phyloP scores from a whole-genome alignment of 2,329 filamentous ascomycete genomes.

The Pestalotiopsis sp. region DNA sequence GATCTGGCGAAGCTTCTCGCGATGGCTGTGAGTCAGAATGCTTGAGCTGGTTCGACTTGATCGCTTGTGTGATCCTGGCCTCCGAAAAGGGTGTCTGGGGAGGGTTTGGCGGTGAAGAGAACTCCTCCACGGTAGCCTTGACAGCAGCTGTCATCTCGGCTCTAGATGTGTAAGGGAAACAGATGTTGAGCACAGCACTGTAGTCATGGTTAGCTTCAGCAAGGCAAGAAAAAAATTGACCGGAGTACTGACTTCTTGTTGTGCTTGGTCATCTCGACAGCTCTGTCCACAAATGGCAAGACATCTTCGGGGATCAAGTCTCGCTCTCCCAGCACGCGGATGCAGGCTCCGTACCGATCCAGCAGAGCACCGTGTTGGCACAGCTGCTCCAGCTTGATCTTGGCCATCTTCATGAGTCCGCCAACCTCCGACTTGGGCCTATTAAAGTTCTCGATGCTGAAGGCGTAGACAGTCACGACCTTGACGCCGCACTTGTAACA shows the following conservation, averaged over 20 bases:
- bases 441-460: constrained; percentile 99
- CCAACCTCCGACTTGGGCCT: constrained; percentile 95
- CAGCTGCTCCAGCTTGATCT: constrained; percentile 89
- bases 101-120: constrained; percentile 70
- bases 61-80: constrained; percentile 83
- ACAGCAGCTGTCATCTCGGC: constrained; percentile 94
- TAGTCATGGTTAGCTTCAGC: constrained; percentile 14
- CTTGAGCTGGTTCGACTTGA: constrained; percentile 68
- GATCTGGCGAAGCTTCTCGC: constrained; percentile 49
- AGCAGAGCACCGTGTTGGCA: constrained; percentile 91
- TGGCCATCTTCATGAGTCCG: constrained; percentile 96
- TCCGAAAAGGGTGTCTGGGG: constrained; percentile 80
- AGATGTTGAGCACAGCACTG: constrained; percentile 79
- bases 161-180: constrained; percentile 95
- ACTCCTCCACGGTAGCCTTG: constrained; percentile 84
- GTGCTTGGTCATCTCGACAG: constrained; percentile 82
- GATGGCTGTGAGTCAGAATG: constrained; percentile 49
- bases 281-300: constrained; percentile 82
- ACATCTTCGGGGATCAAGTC: constrained; percentile 87
- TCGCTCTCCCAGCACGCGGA: constrained; percentile 83
- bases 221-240: background rate
- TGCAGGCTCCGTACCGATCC: constrained; percentile 86
- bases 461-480: constrained; percentile 96
- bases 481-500: constrained; percentile 98
- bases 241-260: constrained; percentile 69